These are phyloP conservation scores for Rhizopogon rudus DNA, from an alignment of 768 basidiomycete genomes.

Conservation along the genomic window DNA sequence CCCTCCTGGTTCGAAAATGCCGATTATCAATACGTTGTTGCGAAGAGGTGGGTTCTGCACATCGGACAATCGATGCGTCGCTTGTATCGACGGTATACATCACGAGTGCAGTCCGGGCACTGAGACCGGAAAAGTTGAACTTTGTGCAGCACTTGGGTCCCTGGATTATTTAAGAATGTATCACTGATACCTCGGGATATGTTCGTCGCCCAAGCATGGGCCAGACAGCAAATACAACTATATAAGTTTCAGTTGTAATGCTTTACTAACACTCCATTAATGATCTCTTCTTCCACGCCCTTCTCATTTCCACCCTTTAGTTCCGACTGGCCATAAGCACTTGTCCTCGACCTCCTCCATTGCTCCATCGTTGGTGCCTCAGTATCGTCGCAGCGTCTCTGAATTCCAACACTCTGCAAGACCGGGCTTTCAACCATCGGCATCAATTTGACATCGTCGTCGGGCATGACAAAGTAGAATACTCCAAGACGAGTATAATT, in stretches of 20 bases:
- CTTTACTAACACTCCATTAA: constrained; percentile 51
- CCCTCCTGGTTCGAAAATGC: too few relatives aligned
- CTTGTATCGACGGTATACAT: too few relatives aligned
- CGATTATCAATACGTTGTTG: too few relatives aligned
- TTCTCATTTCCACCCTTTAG: constrained; percentile 36
- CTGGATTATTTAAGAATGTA: background rate
- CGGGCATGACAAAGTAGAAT: constrained; percentile 52
- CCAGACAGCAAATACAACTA: constrained; percentile 2
- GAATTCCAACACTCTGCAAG: constrained; percentile 39
- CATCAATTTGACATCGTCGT: constrained; percentile 43
- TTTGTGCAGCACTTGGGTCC: too few relatives aligned
- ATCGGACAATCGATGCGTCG: too few relatives aligned
- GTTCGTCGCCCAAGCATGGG: background rate
- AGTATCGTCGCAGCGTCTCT: constrained; percentile 29
- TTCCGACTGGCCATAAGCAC: constrained; percentile 45
- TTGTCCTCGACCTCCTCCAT: constrained; percentile 48
- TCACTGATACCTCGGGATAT: background rate
- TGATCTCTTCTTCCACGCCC: constrained; percentile 49
- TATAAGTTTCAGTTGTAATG: constrained; percentile 42
- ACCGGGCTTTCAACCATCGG: constrained; percentile 46
- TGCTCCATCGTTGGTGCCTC: constrained; percentile 46
- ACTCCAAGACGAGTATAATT: constrained; percentile 45
- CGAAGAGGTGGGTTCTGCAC: too few relatives aligned
- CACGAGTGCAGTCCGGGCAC: too few relatives aligned
- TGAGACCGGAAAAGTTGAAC: too few relatives aligned